A percentile compares a stretch with the other conserved stretches of the same genome.
Evolutionary conservation across 768 basidiomycete species (phyloP).

Genomic region (Rhizopogon salebrosus): DNA sequence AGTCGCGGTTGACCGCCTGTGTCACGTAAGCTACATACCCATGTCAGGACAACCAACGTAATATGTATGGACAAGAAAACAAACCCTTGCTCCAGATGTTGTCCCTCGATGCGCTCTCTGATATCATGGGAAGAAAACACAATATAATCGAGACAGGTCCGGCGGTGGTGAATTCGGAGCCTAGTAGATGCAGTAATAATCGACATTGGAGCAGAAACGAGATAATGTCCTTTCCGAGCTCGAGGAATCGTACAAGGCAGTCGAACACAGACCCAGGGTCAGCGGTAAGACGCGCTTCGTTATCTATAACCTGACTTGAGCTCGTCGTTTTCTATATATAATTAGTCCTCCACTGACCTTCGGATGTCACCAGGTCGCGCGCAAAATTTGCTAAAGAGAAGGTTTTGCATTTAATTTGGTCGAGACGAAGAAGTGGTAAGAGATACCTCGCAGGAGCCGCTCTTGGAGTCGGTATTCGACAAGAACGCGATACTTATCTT

Average conservation of each 20-base stretch:
- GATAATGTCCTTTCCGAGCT: constrained; percentile 4
- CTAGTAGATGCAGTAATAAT: constrained; percentile 13
- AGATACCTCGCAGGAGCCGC: constrained; percentile 15
- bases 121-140: constrained; percentile 13
- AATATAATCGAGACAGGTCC: constrained; percentile 17
- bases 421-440: neutral
- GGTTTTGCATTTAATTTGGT: neutral
- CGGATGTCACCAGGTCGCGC: constrained; percentile 18
- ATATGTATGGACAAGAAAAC: neutral
- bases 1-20: constrained; percentile 11
- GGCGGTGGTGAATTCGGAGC: constrained; percentile 9
- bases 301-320: constrained; percentile 3
- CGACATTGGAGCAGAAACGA: constrained; percentile 21
- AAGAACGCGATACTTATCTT: constrained; percentile 9
- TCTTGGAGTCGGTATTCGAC: constrained; percentile 17
- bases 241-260: constrained; percentile 10
- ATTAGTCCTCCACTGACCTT: constrained; percentile 7
- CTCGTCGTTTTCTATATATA: neutral
- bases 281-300: neutral
- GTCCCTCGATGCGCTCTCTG: neutral
- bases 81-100: constrained; percentile 18
- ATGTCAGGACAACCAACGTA: neutral
- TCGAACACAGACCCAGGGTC: neutral
- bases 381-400: constrained; percentile 11
- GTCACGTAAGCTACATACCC: constrained; percentile 17